phyloP scores from a whole-genome alignment of 2,329 filamentous ascomycete genomes.

The Hypoxylon sp. region DNA sequence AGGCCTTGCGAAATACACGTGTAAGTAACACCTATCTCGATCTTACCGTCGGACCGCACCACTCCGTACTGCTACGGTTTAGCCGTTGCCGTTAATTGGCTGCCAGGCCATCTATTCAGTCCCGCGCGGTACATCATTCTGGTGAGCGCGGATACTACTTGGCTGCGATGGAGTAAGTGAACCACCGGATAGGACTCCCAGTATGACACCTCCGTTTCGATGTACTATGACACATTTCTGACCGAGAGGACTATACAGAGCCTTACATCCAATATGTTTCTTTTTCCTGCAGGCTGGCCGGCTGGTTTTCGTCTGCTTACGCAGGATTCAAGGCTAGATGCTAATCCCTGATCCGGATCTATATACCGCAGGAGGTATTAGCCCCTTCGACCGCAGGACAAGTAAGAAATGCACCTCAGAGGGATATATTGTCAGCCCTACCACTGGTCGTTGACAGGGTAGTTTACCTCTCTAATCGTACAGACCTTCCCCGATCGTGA shows the following conservation, averaged over 20 bases:
- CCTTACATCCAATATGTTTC: background rate
- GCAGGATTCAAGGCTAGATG: background rate
- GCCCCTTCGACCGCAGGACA: background rate
- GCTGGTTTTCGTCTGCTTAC: background rate
- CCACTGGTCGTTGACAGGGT: background rate
- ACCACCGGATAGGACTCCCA: background rate
- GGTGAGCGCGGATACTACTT: background rate
- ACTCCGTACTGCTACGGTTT: background rate
- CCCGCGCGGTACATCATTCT: background rate
- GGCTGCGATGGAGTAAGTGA: background rate
- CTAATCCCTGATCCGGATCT: background rate
- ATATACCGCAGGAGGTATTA: background rate
- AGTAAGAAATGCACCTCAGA: background rate
- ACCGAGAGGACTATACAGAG: background rate
- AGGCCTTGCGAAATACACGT: background rate
- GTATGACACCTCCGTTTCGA: background rate
- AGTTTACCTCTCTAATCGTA: background rate
- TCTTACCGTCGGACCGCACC: background rate
- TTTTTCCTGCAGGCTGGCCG: background rate
- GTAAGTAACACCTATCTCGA: background rate
- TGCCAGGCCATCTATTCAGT: background rate
- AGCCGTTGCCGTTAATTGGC: background rate
- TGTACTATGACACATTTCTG: background rate
- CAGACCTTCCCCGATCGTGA: conserved; percentile 8
- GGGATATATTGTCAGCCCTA: background rate